phyloP scores from a whole-genome alignment of 495 filamentous ascomycete genomes.

The Darksidea phi region DNA sequence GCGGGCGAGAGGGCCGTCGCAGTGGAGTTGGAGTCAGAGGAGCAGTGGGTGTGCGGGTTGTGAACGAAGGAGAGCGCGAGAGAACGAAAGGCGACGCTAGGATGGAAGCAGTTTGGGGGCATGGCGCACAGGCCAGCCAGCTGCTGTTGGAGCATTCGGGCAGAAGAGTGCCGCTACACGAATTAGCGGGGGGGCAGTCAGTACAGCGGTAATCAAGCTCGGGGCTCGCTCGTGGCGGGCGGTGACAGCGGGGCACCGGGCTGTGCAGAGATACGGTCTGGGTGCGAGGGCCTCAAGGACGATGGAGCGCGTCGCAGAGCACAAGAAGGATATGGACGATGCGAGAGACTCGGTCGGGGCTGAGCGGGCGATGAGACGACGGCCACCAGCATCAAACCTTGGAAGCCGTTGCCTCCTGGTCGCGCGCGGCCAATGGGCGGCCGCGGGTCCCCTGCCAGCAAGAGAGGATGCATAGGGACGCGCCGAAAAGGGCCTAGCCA shows the following conservation, averaged over 20 bases:
- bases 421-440: neutral
- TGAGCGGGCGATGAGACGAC: neutral
- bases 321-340: neutral
- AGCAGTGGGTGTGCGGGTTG: neutral
- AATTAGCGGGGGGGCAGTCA: neutral
- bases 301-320: too few species aligned
- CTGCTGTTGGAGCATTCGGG: too few species aligned
- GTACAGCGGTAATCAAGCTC: neutral
- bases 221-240: neutral
- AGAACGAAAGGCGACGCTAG: neutral
- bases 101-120: neutral
- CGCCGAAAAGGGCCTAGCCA: neutral
- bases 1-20: neutral
- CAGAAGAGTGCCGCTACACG: too few species aligned
- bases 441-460: neutral
- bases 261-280: neutral
- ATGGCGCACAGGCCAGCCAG: neutral
- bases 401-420: neutral
- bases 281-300: too few species aligned
- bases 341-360: neutral
- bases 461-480: neutral
- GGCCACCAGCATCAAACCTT: neutral
- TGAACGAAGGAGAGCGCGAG: slow-evolving; percentile 1
- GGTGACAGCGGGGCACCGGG: neutral
- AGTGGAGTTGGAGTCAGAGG: neutral